Conservation (phyloP, 2,329 filamentous ascomycete genomes). For the Fusarium sulawesiense region DNA sequence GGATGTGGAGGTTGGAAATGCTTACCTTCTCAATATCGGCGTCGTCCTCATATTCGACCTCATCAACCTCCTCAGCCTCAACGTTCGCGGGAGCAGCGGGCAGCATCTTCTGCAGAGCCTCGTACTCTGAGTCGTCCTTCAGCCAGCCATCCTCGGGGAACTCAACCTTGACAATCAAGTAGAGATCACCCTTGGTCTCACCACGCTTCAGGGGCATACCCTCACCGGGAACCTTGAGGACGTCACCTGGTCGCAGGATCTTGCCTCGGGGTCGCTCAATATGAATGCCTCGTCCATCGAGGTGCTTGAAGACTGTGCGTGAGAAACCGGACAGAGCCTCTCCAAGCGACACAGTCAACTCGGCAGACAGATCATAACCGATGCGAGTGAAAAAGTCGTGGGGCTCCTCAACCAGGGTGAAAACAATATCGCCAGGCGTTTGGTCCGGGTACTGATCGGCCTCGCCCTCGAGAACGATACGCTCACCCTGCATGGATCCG, state of each 20-base stretch:
- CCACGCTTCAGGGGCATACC: constrained; percentile 94
- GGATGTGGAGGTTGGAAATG: constrained; percentile 1
- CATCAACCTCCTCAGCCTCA: constrained; percentile 80
- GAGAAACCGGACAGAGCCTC: constrained; percentile 92
- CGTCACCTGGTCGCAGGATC: constrained; percentile 83
- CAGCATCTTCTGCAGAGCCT: constrained; percentile 78
- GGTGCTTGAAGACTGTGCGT: constrained; percentile 87
- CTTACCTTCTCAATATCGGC: constrained; percentile 82
- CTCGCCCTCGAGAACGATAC: constrained; percentile 90
- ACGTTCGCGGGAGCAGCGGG: constrained; percentile 73
- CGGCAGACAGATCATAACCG: constrained; percentile 84
- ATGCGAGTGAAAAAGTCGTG: constrained; percentile 86
- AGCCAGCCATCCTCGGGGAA: constrained; percentile 93
- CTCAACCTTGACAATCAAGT: constrained; percentile 83
- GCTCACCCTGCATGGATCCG: constrained; percentile 86
- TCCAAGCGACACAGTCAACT: constrained; percentile 81
- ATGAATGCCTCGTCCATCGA: constrained; percentile 91
- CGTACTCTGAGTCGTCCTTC: constrained; percentile 74
- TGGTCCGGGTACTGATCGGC: constrained; percentile 92
- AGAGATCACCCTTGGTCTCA: constrained; percentile 87
- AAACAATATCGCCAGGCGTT: constrained; percentile 92
- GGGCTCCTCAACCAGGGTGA: constrained; percentile 82
- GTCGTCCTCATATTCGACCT: constrained; percentile 87
- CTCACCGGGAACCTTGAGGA: constrained; percentile 87
- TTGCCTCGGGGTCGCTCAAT: constrained; percentile 84